Evolutionary conservation across 2,329 filamentous ascomycete species (phyloP).

Genomic region (Leptographium radiaticola): DNA sequence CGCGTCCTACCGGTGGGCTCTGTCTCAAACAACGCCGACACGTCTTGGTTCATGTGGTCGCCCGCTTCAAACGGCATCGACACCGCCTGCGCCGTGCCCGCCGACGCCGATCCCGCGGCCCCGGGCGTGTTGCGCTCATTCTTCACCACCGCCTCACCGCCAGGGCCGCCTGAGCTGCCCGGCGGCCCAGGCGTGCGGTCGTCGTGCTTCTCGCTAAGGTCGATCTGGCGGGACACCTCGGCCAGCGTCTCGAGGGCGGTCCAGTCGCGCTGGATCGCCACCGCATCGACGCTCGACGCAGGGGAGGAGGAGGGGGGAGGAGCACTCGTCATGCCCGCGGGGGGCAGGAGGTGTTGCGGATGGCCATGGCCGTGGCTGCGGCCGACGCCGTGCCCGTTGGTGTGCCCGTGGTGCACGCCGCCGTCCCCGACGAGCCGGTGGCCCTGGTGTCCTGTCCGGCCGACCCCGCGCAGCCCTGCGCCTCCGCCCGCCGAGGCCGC

Average conservation of each 20-base stretch:
- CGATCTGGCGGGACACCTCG: conserved; percentile 74
- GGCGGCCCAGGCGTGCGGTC: conserved; percentile 31
- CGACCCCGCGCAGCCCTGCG: neutral
- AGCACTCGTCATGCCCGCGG: conserved; percentile 5
- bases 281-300: conserved; percentile 20
- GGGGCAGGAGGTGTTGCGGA: conserved; percentile 9
- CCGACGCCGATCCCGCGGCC: neutral
- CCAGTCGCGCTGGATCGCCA: conserved; percentile 43
- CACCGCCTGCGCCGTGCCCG: neutral
- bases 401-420: neutral
- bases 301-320: conserved; percentile 4
- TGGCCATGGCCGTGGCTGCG: conserved; percentile 2
- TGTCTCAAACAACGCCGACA: neutral
- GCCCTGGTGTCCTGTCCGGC: neutral
- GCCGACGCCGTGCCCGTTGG: neutral
- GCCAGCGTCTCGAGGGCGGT: conserved; percentile 77
- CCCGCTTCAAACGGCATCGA: neutral
- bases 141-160: neutral
- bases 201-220: conserved; percentile 48
- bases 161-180: conserved; percentile 20
- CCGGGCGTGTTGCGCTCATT: neutral
- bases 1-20: neutral
- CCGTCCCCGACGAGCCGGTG: neutral
- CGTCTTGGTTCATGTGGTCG: neutral
- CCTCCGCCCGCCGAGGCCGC: conserved; percentile 11